Base-by-base conservation (phyloP, 2,329 filamentous ascomycete species). In the Paraphoma sp. region DNA sequence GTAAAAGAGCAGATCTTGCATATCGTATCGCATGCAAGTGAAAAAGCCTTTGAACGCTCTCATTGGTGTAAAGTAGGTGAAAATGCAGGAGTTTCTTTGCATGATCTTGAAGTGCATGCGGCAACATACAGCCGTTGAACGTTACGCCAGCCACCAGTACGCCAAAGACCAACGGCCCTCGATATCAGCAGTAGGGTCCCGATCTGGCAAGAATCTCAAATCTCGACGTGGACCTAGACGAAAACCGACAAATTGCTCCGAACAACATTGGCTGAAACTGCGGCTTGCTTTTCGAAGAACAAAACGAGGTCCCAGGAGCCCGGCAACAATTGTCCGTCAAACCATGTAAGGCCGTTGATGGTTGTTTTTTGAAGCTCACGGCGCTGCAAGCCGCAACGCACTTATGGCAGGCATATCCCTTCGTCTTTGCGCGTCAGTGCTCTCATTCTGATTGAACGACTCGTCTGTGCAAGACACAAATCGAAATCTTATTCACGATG, bases 331-430 rank as follows among this genome's bases (percentile, higher is more conserved):
- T 8, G 7, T 45, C 23, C 42, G 17, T 45, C 28, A 28, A 11
- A 28, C 12, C 6, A 36, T 36, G 33, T 10, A 14, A 3, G 14
- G 9, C 33, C 9, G 23, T 23, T 36, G 10, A 36, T 36, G 33
- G 10, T 10, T 36, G 10, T 14, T 36, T 36, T 10, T 14, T 36
- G 2, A 36, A 14, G 14, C 9, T 36, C 33, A 10, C 33, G 33
- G 12, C 48, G 31, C 48, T 31, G 51, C 31, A 57, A 52, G 57
- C 56, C 59, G 49, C 45, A 33, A 52, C 51, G 55, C 59, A 63
- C 58, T 62, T 63, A 64, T 63, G 58, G 51, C 57, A 64, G 59
- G 59, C 59, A 65, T 59, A 33, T 55, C 62, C 62, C 54, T 53
- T 48, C 51, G 41, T 11, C 23, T 51, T 16, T 47, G 18, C 51